Conservation (phyloP, 768 basidiomycete genomes). For the Suillus americanus region DNA sequence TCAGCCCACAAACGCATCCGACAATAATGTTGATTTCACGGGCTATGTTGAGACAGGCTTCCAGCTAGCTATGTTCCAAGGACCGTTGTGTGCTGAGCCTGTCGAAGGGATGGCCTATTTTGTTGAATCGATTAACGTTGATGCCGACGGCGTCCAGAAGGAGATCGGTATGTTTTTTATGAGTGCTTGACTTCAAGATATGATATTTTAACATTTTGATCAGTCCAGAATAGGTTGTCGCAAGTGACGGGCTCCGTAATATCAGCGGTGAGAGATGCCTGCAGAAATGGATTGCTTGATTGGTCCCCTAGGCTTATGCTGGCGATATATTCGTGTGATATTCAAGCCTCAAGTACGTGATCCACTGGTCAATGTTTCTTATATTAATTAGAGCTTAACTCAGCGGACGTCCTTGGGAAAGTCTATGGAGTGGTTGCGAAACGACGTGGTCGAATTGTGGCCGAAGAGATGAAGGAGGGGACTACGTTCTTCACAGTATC, state of each 20-base stretch:
- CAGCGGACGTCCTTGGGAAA: slow-evolving; percentile 96
- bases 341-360: slow-evolving; percentile 90
- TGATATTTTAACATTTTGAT: slow-evolving; percentile 15
- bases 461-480: slow-evolving; percentile 99
- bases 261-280: slow-evolving; percentile 85
- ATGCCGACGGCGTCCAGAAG: slow-evolving; percentile 55
- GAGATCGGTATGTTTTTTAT: slow-evolving; percentile 59
- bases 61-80: slow-evolving; percentile 91
- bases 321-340: slow-evolving; percentile 99
- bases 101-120: slow-evolving; percentile 92
- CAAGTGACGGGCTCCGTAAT: slow-evolving; percentile 91
- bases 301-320: slow-evolving; percentile 98
- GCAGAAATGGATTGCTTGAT: slow-evolving; percentile 85
- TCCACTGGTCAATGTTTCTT: slow-evolving; percentile 1
- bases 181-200: neutral
- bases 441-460: slow-evolving; percentile 87
- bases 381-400: slow-evolving; percentile 12
- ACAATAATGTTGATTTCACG: slow-evolving; percentile 61
- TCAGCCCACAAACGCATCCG: slow-evolving; percentile 32
- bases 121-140: slow-evolving; percentile 71
- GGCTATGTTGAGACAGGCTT: slow-evolving; percentile 90
- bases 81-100: slow-evolving; percentile 93
- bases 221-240: slow-evolving; percentile 77
- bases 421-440: slow-evolving; percentile 94
- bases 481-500: slow-evolving; percentile 92